A percentile compares a stretch with the other conserved stretches of the same genome.
Evolutionary conservation across 352 stramenopile genomes (phyloP).

Genomic region (Globisporangium megalacanthum): DNA sequence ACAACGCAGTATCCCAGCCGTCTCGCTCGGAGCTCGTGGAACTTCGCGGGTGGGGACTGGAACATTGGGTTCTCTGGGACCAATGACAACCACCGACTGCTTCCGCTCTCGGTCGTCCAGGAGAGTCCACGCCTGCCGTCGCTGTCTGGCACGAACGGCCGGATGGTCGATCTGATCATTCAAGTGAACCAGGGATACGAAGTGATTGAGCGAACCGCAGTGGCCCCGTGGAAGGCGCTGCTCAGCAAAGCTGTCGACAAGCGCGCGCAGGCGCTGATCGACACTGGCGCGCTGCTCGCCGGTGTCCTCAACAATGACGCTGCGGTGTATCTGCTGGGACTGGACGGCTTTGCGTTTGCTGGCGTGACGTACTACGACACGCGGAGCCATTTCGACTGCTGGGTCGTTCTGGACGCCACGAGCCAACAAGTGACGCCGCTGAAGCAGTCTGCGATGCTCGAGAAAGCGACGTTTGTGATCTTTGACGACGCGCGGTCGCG

Average conservation of each 20-base stretch:
- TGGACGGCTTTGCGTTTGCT: constrained; percentile 19
- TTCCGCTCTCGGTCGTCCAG: constrained; percentile 71
- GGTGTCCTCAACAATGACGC: constrained; percentile 50
- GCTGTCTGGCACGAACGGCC: constrained; percentile 73
- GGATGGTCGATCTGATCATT: constrained; percentile 78
- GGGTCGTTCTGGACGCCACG: constrained; percentile 70
- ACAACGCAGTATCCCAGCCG: constrained; percentile 71
- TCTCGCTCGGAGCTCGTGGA: constrained; percentile 72
- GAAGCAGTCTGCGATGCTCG: constrained; percentile 59
- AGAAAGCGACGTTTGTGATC: constrained; percentile 85
- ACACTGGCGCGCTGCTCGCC: constrained; percentile 78
- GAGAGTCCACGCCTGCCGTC: constrained; percentile 39
- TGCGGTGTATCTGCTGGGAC: constrained; percentile 37
- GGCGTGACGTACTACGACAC: constrained; percentile 86
- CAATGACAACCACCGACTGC: constrained; percentile 82
- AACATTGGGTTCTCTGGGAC: constrained; percentile 87
- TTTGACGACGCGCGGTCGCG: constrained; percentile 88
- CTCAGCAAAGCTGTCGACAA: constrained; percentile 34
- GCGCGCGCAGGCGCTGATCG: constrained; percentile 63
- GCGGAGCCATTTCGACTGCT: constrained; percentile 39
- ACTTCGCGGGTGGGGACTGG: constrained; percentile 54
- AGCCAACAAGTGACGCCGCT: constrained; percentile 33
- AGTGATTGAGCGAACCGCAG: constrained; percentile 10
- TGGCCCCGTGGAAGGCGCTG: constrained; percentile 42
- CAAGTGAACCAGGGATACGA: constrained; percentile 28